These are phyloP conservation scores for Gossypium rotundifolium DNA, from an alignment of 345 rosid species.

Conservation along the genomic window DNA sequence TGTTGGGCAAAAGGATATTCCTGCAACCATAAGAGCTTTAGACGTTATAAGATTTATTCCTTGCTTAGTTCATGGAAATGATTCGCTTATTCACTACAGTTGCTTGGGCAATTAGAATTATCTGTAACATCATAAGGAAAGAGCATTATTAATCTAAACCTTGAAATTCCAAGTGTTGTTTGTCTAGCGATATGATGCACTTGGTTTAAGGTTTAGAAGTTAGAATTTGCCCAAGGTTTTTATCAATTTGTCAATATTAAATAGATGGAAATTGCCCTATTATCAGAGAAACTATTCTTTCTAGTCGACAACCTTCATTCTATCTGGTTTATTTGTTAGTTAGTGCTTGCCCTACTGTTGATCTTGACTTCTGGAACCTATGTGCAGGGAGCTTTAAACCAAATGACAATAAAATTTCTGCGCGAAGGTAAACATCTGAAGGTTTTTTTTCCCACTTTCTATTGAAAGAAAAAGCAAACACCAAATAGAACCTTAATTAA, in stretches of 20 bases:
- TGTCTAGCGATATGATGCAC: not conserved
- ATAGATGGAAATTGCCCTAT: not conserved
- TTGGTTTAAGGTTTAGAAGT: not conserved
- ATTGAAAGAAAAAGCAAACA: not conserved
- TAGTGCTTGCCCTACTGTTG: slow-evolving; percentile 13
- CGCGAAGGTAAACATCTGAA: slow-evolving; percentile 42
- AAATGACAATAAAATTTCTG: slow-evolving; percentile 33
- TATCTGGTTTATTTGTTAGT: not conserved
- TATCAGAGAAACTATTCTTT: not conserved
- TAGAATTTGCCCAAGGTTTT: not conserved
- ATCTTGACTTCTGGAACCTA: not conserved
- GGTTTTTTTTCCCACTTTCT: not conserved
- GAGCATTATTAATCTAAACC: not conserved
- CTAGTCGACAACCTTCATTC: not conserved
- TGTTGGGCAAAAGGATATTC: not conserved
- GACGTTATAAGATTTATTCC: not conserved
- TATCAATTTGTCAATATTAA: not conserved
- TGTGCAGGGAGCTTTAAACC: slow-evolving; percentile 50
- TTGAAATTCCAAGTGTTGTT: not conserved
- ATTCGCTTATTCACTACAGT: not conserved
- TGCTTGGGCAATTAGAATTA: not conserved
- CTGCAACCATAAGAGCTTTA: not conserved
- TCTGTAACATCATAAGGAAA: not conserved
- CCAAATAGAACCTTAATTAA: not conserved
- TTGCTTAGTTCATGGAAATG: not conserved